phyloP scores from a whole-genome alignment of 2,329 filamentous ascomycete species.

The Cladosporium sp. region DNA sequence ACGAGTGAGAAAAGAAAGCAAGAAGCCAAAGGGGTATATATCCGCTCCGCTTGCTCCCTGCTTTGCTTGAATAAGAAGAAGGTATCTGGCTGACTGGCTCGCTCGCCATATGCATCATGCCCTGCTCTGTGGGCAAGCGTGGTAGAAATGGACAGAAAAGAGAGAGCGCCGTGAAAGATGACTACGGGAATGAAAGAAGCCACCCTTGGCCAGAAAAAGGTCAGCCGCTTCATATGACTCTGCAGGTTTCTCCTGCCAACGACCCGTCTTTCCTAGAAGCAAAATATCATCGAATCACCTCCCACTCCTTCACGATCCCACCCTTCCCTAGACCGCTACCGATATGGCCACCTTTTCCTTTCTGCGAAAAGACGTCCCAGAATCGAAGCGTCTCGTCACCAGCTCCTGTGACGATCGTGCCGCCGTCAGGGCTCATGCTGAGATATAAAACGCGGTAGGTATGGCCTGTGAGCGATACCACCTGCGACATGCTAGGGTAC shows the following conservation, averaged over 20 bases:
- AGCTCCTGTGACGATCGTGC: constrained; percentile 89
- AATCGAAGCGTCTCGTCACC: constrained; percentile 95
- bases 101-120: constrained; percentile 2
- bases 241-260: background rate
- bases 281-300: constrained; percentile 4
- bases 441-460: constrained; percentile 95
- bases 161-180: background rate
- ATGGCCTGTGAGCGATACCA: constrained; percentile 90
- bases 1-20: background rate
- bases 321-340: constrained; percentile 60
- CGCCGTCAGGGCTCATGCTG: constrained; percentile 93
- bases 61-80: background rate
- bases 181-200: background rate
- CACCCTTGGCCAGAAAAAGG: too few species aligned
- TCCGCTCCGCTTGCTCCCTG: background rate
- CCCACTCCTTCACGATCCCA: constrained; percentile 10
- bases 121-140: background rate
- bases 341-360: constrained; percentile 65
- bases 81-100: background rate
- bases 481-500: constrained; percentile 96
- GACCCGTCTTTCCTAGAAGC: background rate
- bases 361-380: constrained; percentile 91
- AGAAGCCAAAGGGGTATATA: background rate
- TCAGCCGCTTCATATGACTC: too few species aligned
- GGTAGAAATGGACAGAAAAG: background rate